Evolutionary conservation across 2,329 filamentous ascomycete species (phyloP).

Genomic region (Curvularia eragrostidis): DNA sequence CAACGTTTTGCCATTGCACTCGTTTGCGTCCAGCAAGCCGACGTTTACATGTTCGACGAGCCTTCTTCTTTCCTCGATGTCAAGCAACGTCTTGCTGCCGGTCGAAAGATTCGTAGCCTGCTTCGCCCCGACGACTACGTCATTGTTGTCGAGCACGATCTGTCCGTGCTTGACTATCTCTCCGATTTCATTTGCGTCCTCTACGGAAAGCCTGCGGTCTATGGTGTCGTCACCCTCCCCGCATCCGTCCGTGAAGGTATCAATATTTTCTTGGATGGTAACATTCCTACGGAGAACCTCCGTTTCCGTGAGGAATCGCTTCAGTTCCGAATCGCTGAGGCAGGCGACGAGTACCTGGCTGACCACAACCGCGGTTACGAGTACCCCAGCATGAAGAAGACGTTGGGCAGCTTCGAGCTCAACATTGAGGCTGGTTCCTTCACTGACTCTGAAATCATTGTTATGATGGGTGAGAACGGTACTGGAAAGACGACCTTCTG

Average conservation of each 20-base stretch:
- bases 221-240: conserved; percentile 96
- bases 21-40: conserved; percentile 93
- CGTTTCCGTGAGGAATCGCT: conserved; percentile 97
- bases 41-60: conserved; percentile 99
- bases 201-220: conserved; percentile 93
- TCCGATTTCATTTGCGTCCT: conserved; percentile 98
- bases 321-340: conserved; percentile 92
- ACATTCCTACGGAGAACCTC: conserved; percentile 97
- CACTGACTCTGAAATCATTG: conserved; percentile 97
- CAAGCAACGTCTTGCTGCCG: conserved; percentile 95
- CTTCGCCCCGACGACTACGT: conserved; percentile 91
- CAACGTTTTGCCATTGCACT: conserved; percentile 97
- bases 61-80: conserved; percentile 99
- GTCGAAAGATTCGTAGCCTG: conserved; percentile 88
- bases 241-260: conserved; percentile 97
- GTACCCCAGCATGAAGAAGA: conserved; percentile 94
- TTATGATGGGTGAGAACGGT: conserved; percentile 99
- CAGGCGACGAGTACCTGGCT: conserved; percentile 82
- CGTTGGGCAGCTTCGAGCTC: conserved; percentile 85
- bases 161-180: conserved; percentile 97
- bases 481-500: conserved; percentile 99
- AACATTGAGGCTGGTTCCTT: conserved; percentile 83
- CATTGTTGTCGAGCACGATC: conserved; percentile 98
- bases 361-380: conserved; percentile 85
- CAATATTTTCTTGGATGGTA: conserved; percentile 98